Conservation (phyloP, 1,284 basidiomycete genomes). For the Trametes sp. region DNA sequence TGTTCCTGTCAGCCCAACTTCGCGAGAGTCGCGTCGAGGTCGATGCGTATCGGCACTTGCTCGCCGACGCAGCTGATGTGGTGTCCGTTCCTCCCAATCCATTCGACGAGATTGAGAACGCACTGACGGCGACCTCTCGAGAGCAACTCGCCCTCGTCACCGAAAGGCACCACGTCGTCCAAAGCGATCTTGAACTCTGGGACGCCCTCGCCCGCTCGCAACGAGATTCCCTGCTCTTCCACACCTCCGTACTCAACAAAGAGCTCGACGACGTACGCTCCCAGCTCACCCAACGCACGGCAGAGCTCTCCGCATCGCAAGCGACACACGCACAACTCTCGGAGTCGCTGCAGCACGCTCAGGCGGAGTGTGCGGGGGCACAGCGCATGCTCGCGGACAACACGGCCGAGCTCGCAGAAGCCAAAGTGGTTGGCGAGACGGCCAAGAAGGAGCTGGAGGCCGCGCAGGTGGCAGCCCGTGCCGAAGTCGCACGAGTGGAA, state of each 20-base stretch:
- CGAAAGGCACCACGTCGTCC: conserved; percentile 8
- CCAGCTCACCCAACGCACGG: conserved; percentile 45
- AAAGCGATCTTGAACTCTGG: conserved; percentile 26
- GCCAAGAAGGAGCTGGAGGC: conserved; percentile 39
- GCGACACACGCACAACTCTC: conserved; percentile 49
- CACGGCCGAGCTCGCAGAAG: conserved; percentile 39
- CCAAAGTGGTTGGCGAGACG: conserved; percentile 32
- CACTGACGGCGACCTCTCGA: conserved; percentile 9
- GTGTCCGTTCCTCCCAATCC: not conserved
- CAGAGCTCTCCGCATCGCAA: conserved; percentile 48
- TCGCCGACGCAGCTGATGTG: conserved; percentile 30
- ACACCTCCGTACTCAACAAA: conserved; percentile 31
- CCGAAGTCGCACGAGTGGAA: conserved; percentile 37
- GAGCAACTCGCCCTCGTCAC: conserved; percentile 4
- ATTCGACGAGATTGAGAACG: conserved; percentile 10
- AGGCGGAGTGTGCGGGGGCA: conserved; percentile 45
- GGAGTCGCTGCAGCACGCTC: conserved; percentile 47
- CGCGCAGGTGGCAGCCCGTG: conserved; percentile 31
- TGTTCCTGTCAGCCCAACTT: conserved; percentile 51
- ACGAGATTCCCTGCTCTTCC: conserved; percentile 29
- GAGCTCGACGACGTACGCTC: conserved; percentile 24
- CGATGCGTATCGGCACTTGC: conserved; percentile 40
- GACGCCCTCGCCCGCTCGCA: conserved; percentile 18
- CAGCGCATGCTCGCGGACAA: conserved; percentile 39
- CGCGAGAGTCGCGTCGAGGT: conserved; percentile 52